Base-by-base conservation (phyloP, 2,329 filamentous ascomycete species). In the Incumbomyces lentus region DNA sequence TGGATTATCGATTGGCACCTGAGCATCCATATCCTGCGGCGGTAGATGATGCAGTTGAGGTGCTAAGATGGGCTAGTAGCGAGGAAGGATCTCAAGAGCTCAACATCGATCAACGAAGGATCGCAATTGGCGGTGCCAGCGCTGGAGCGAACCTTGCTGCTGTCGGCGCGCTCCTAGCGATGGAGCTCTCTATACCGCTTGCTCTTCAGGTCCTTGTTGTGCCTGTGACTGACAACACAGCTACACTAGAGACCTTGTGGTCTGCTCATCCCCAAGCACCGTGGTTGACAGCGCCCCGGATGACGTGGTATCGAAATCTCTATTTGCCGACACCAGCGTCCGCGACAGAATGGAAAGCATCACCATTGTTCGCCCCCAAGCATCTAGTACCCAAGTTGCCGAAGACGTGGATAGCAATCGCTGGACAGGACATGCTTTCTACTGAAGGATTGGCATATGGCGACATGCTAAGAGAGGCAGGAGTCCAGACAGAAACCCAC, bases 171-270 rank as follows among this genome's bases (percentile, higher is more conserved):
- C 73, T 77, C 46, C 68, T 70, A 49, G 66, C 67, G 1, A 61
- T 66, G 1, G 34, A 40, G 10, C 17, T 45, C 5, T 31, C 32
- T 6, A 63, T 66, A 11, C 61, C 60, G 10, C 71, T 74, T 58
- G 54, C 57, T 1, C 58, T 68, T 3, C 75, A 78, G 58, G 60
- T 79, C 11, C 71, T 79, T 39, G 72, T 71, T 14, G 74, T 78
- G 2, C 76, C 76, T 0, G 75, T 79, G 7, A 72, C 68, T 26
- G 75, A 79, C 58, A 78, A 78, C 60, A 77, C 72, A 0, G 74
- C 73, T 6, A 62, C 14, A 34, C 53, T 0, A 53, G 53, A 0
- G 48, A 59, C 13, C 64, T 52, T 44, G 52, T 59, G 31, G 53
- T 55, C 1, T 39, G 49, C 13, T 47, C 53, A 13, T 56, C 59